phyloP scores from a whole-genome alignment of 257 asterid genomes.

The Petunia axillaris region DNA sequence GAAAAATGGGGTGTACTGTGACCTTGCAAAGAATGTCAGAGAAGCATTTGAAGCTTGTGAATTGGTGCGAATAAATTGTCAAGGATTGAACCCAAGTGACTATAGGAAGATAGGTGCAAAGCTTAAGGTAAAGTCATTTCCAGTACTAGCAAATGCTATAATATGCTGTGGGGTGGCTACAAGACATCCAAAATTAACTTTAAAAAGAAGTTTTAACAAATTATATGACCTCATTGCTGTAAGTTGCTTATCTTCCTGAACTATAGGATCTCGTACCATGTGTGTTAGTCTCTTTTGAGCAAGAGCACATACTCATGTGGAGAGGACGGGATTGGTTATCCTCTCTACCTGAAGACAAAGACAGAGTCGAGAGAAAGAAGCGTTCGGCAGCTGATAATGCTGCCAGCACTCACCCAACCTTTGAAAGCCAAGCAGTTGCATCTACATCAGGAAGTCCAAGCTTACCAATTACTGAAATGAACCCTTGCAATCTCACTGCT shows the following conservation, averaged over 20 bases:
- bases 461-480: slow-evolving; percentile 23
- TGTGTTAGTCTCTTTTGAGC: slow-evolving; percentile 81
- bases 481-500: slow-evolving; percentile 31
- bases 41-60: slow-evolving; percentile 98
- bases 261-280: slow-evolving; percentile 95
- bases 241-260: slow-evolving; percentile 26
- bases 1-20: slow-evolving; percentile 79
- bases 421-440: slow-evolving; percentile 30
- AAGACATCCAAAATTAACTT: not conserved
- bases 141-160: slow-evolving; percentile 16
- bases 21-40: slow-evolving; percentile 70
- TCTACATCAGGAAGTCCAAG: slow-evolving; percentile 37
- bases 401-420: slow-evolving; percentile 19
- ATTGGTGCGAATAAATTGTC: slow-evolving; percentile 78
- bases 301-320: slow-evolving; percentile 87
- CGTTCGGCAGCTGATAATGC: slow-evolving; percentile 36
- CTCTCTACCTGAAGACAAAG: slow-evolving; percentile 41
- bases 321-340: slow-evolving; percentile 84
- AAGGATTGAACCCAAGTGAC: slow-evolving; percentile 88
- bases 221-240: slow-evolving; percentile 20
- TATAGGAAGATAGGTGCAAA: slow-evolving; percentile 87
- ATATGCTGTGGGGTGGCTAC: not conserved
- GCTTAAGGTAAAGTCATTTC: slow-evolving; percentile 61
- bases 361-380: slow-evolving; percentile 38
- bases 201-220: slow-evolving; percentile 20